Base-by-base conservation (phyloP, 371 early-diverging fungal genomes). In the Zychaea mexicana region DNA sequence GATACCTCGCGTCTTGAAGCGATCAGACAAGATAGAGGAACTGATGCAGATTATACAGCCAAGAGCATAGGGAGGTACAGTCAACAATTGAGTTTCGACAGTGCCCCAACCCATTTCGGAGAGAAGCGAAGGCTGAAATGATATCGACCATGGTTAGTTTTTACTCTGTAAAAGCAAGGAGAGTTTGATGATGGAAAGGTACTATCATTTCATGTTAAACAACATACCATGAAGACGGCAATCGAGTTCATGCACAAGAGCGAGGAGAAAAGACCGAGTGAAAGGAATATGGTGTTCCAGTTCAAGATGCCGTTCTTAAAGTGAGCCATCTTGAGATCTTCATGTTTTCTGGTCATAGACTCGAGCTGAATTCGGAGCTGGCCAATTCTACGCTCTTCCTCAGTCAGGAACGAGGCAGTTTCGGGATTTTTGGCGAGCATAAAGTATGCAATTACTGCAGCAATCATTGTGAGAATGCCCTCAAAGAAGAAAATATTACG, bases 401-500 rank as follows among this genome's bases (percentile, higher is more conserved):
- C 57, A 7, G 80, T 85, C 45, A 91, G 67, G 65, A 83, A 90
- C 22, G 47, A 64, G 0, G 87, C 81, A 0, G 74, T 82, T 26
- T 82, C 82, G 0, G 90, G 89, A 8, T 61, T 74, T 45, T 85
- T 75, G 0, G 92, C 87, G n/a, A 92, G 65, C 9, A 73, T 64
- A 19, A 58, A 53, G 33, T 52, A 72, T 2, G 64, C 66, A 0
- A 76, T 62, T 10, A 64, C 24, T 1, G 68, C 67, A 28, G 71
- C 15, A 2, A 79, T 36, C 45, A 74, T 61, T 8, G 76, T 75
- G 0, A 73, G 54, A 1, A 71, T 24, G 1, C 78, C 78, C 55
- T 82, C 78, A 10, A 80, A 61, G 12, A 83, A 30, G 59, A 82
- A 82, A 55, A 83, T 71, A 65, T 83, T 81, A 32, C 77, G 76